Percentiles rank a stretch among this genome's conserved stretches.
Conservation (phyloP, 805 yeast species). For the Cyberlindnera lachancei region DNA sequence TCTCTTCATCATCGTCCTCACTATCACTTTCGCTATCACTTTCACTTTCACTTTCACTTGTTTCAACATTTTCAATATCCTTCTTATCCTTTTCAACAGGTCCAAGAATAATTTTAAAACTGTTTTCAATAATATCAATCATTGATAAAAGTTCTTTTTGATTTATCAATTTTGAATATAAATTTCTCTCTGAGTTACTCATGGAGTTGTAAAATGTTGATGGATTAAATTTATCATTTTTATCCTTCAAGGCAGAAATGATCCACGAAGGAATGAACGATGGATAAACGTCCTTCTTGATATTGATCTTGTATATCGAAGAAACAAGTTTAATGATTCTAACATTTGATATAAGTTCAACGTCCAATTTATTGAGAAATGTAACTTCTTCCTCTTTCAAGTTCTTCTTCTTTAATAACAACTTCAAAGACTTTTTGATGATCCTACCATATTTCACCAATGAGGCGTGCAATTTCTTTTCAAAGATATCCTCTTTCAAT, state of each 20-base stretch:
- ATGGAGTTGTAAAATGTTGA: slow-evolving; percentile 33
- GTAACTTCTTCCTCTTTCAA: slow-evolving; percentile 9
- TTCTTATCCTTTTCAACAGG: slow-evolving; percentile 18
- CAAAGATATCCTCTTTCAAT: slow-evolving; percentile 38
- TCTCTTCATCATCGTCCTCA: slow-evolving; percentile 19
- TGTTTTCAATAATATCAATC: slow-evolving; percentile 31
- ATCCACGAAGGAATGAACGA: slow-evolving; percentile 20
- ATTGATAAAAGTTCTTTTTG: slow-evolving; percentile 41
- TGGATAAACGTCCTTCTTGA: slow-evolving; percentile 8
- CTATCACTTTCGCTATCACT: slow-evolving; percentile 18
- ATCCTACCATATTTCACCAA: slow-evolving; percentile 33
- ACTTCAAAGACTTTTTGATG: slow-evolving; percentile 24
- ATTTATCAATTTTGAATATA: slow-evolving; percentile 35
- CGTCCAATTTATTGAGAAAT: slow-evolving; percentile 19
- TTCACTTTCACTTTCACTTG: slow-evolving; percentile 7
- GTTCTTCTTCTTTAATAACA: slow-evolving; percentile 7
- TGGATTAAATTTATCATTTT: slow-evolving; percentile 33
- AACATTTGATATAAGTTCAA: slow-evolving; percentile 19
- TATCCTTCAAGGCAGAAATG: slow-evolving; percentile 22
- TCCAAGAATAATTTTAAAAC: slow-evolving; percentile 30
- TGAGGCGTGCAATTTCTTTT: slow-evolving; percentile 42
- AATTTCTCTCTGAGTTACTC: slow-evolving; percentile 23
- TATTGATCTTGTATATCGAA: slow-evolving; percentile 9
- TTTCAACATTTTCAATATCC: slow-evolving; percentile 12
- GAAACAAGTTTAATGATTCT: slow-evolving; percentile 14